phyloP scores from a whole-genome alignment of 306 rosid genomes.

The Cicer cuneatum region DNA sequence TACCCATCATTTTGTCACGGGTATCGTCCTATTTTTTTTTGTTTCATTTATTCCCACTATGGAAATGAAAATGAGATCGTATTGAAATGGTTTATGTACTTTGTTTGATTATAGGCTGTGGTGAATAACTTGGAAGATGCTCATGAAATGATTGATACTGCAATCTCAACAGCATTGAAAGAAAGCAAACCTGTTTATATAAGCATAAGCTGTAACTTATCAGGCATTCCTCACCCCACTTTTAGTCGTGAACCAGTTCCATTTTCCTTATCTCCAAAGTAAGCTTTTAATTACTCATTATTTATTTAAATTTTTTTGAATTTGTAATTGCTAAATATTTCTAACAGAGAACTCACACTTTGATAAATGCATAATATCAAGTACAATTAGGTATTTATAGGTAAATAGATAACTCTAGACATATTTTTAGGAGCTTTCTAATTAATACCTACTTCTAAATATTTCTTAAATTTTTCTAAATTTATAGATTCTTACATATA shows the following conservation, averaged over 20 bases:
- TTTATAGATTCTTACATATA: too few relatives aligned
- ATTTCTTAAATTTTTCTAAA: too few relatives aligned
- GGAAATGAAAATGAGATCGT: not conserved
- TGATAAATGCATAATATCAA: too few relatives aligned
- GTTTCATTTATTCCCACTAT: too few relatives aligned
- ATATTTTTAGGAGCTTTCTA: too few relatives aligned
- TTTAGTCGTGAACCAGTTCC: conserved; percentile 71
- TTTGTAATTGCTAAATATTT: too few relatives aligned
- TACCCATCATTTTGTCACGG: too few relatives aligned
- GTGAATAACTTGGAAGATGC: conserved; percentile 82
- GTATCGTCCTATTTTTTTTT: too few relatives aligned
- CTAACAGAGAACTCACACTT: too few relatives aligned
- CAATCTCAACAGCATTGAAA: conserved; percentile 77
- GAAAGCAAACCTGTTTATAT: conserved; percentile 95
- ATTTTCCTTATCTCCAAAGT: conserved; percentile 58
- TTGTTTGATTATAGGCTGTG: conserved; percentile 63
- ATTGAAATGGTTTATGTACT: conserved; percentile 27
- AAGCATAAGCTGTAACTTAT: conserved; percentile 83
- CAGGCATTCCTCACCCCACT: conserved; percentile 66
- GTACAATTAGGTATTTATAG: too few relatives aligned
- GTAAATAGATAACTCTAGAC: too few relatives aligned
- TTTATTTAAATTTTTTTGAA: not conserved
- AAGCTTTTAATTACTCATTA: conserved; percentile 3
- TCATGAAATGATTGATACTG: conserved; percentile 79
- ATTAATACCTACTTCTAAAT: too few relatives aligned